Evolutionary conservation across 2,329 filamentous ascomycete genomes (phyloP).

Genomic region (Stromatinia cepivora): DNA sequence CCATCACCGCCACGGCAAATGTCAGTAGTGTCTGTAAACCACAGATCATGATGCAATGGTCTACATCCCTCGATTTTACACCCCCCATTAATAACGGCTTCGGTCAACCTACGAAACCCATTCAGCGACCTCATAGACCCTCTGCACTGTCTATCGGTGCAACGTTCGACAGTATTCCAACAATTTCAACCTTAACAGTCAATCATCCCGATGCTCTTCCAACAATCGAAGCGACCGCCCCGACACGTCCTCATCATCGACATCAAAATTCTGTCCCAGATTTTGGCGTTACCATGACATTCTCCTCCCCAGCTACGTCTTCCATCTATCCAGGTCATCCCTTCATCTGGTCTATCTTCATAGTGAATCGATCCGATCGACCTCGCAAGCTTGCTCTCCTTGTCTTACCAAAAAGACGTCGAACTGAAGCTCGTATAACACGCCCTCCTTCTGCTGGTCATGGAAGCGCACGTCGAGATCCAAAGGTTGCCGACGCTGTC

Average conservation of each 20-base stretch:
- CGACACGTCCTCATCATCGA: constrained; percentile 35
- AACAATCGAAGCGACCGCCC: constrained; percentile 53
- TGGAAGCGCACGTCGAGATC: constrained; percentile 39
- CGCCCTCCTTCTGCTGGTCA: constrained; percentile 52
- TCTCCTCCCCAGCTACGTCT: constrained; percentile 62
- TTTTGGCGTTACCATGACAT: constrained; percentile 74
- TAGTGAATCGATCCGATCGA: constrained; percentile 67
- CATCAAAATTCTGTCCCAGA: constrained; percentile 52
- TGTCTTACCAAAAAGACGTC: constrained; percentile 64
- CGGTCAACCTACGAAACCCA: constrained; percentile 56
- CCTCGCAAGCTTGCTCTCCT: constrained; percentile 70
- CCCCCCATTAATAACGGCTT: constrained; percentile 64
- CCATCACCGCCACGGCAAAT: constrained; percentile 60
- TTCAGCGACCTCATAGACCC: constrained; percentile 61
- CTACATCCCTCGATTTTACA: constrained; percentile 68
- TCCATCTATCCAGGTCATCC: constrained; percentile 62
- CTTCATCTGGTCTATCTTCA: constrained; percentile 72
- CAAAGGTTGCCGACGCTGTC: constrained; percentile 60
- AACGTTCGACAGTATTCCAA: constrained; percentile 52
- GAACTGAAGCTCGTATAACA: constrained; percentile 51
- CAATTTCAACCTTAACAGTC: constrained; percentile 56
- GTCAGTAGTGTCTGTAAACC: constrained; percentile 61
- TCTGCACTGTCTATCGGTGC: constrained; percentile 64
- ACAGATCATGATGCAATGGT: constrained; percentile 65
- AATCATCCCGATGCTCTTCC: constrained; percentile 61